These are phyloP conservation scores for Pelargonium australe DNA, from an alignment of 441 rosid species.

Conservation along the genomic window DNA sequence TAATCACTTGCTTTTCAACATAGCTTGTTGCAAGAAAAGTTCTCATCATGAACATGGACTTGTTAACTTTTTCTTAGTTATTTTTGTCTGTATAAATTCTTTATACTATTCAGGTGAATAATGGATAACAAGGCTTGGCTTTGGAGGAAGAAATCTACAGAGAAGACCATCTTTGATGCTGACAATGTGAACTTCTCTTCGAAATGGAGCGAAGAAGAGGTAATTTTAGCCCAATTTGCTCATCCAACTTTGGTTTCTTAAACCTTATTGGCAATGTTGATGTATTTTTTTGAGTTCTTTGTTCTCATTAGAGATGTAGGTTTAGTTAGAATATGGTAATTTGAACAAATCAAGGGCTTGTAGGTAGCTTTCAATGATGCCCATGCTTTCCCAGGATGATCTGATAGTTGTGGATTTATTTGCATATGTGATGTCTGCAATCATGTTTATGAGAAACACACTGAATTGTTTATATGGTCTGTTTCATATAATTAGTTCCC, in stretches of 20 bases:
- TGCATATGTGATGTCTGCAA: too few species aligned
- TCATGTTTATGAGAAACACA: too few species aligned
- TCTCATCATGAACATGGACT: neutral
- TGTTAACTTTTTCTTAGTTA: neutral
- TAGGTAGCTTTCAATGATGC: too few species aligned
- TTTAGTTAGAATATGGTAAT: neutral
- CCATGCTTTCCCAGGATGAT: too few species aligned
- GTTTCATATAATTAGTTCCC: too few species aligned
- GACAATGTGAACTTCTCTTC: conserved; percentile 10
- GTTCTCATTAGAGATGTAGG: neutral
- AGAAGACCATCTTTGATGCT: conserved; percentile 35
- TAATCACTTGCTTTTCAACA: conserved; percentile 1
- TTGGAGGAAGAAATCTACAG: conserved; percentile 42
- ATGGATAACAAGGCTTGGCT: conserved; percentile 59
- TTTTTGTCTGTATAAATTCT: neutral
- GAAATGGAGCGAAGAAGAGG: conserved; percentile 37
- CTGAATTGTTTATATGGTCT: too few species aligned
- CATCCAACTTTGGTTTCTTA: neutral
- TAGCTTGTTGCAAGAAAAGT: neutral
- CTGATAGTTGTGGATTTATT: too few species aligned
- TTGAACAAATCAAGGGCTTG: too few species aligned
- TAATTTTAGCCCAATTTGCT: conserved; percentile 16
- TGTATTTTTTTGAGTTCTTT: neutral
- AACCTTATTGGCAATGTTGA: neutral
- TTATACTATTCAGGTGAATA: neutral